Percentiles rank a stretch among this genome's conserved stretches.
phyloP scores from a whole-genome alignment of 805 yeast genomes.

The Candida piceae region DNA sequence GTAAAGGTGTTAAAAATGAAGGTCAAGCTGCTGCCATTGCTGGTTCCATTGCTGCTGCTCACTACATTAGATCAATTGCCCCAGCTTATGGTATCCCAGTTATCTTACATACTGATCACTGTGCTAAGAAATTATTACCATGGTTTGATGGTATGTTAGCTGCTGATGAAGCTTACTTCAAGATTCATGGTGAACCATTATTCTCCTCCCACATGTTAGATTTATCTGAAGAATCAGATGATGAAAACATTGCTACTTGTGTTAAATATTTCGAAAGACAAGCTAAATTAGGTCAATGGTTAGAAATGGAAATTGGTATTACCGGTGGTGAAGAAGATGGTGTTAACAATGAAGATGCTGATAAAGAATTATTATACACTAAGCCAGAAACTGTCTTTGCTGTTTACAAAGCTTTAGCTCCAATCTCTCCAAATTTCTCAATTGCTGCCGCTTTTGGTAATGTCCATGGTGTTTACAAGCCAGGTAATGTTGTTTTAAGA shows the following conservation, averaged over 20 bases:
- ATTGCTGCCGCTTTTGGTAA: slow-evolving; percentile 99
- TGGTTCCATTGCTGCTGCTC: slow-evolving; percentile 96
- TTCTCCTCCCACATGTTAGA: slow-evolving; percentile 99
- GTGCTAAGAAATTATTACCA: slow-evolving; percentile 96
- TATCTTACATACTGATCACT: slow-evolving; percentile 95
- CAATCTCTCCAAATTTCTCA: slow-evolving; percentile 96
- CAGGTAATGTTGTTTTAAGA: slow-evolving; percentile 92
- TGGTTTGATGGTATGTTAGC: slow-evolving; percentile 98
- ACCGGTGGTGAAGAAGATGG: slow-evolving; percentile 99
- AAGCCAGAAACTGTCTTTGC: slow-evolving; percentile 90
- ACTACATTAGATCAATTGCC: slow-evolving; percentile 93
- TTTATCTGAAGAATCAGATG: slow-evolving; percentile 93
- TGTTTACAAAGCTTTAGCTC: slow-evolving; percentile 83
- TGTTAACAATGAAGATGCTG: slow-evolving; percentile 95
- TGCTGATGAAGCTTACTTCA: slow-evolving; percentile 92
- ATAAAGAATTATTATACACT: slow-evolving; percentile 85
- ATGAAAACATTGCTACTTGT: slow-evolving; percentile 91
- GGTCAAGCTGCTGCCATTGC: slow-evolving; percentile 92
- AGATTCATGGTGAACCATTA: slow-evolving; percentile 84
- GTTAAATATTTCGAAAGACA: slow-evolving; percentile 92
- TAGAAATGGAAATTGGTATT: slow-evolving; percentile 99
- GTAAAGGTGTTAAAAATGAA: slow-evolving; percentile 94
- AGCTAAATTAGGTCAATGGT: slow-evolving; percentile 93
- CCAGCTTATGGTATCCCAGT: slow-evolving; percentile 97
- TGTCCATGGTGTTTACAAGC: slow-evolving; percentile 99